Evolutionary conservation across 2,329 filamentous ascomycete genomes (phyloP), one percentile per base, ranked within the genome.

Genomic region (Ophiosphaerella herpotricha): DNA sequence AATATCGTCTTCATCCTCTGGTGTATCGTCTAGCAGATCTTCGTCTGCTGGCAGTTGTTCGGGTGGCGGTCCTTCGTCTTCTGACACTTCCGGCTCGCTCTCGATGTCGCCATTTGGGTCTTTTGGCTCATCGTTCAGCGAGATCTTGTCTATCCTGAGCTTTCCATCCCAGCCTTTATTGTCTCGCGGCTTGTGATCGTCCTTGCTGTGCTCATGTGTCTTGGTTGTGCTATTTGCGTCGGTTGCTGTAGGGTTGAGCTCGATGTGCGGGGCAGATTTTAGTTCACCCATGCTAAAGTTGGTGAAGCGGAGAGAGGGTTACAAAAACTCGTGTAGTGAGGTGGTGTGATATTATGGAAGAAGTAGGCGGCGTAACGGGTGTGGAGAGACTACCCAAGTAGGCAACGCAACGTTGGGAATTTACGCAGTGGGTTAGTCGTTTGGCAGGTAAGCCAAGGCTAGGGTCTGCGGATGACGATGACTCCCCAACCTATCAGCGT

Each of bases 71-170:
- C 62, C 67, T 45, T 72, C 80, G 50, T 83, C 84, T 60, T 90
- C 91, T 13, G 90, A 94, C 68, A 93, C 91, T 48, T 96, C 91
- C 0, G 89, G 85, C 64, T 97, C 91, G 37, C 88, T 89, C 43
- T 96, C 74, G 4, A 64, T 52, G 35, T 60, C 51, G 8, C 89
- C 90, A 67, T 94, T 90, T 2, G 90, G 56, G 39, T 70, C 65
- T 33, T 50, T 53, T 7, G 61, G 60, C 18, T 61, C 58, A 40
- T 65, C 62, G 9, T 48, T 53, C 23, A 69, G 47, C 2, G 85
- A 81, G 67, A 83, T 87, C 64, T 86, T 85, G 54, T 89, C 85
- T 43, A 96, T 76, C 34, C 90, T 82, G 51, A 93, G 80, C 75
- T 93, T 93, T 56, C 90, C 90, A 72, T 93, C 90, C 90, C 90